Base-by-base conservation (phyloP, 345 rosid genomes). In the Turnera subulata region DNA sequence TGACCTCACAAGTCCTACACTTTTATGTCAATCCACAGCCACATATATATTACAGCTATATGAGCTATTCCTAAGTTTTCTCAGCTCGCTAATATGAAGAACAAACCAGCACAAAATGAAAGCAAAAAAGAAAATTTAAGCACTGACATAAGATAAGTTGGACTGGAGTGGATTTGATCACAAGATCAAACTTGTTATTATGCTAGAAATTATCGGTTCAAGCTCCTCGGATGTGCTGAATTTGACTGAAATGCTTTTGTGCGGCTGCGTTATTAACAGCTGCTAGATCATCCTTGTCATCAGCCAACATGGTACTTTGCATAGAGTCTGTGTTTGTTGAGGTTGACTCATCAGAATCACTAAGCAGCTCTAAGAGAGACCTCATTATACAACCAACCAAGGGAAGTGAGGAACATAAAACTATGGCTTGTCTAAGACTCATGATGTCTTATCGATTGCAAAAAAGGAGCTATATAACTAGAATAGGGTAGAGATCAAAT, bases 231-330 rank as follows among this genome's bases (percentile, higher is more conserved):
- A 67, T 33, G 15, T 58, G 72, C 53, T 66, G 72, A 29, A 54
- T 14, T 46, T 58, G 61, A 33, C 9, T 37, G 54, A 67, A 67
- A 46, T 73, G 73, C 21, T 62, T 58, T 22, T 72, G 65, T 46
- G 76, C 68, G 0, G 44, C 38, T 18, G 26, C 35, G 52, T 53
- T 53, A 18, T 29, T 24, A 1, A 58, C 18, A 13, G 29, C 32
- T 6, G 66, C 53, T 54, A 37, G 46, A 54, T 21, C 47, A 39
- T 26, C 11, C n/a, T 12, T 40, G 16, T 13, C 18, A 12, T 63
- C 55, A 21, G 5, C 25, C 24, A 18, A 2, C 9, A 12, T n/a
- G 2, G 22, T 1, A 23, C n/a, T 11, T 6, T 29, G 24, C 12
- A 18, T 15, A 19, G 52, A 7, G 15, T 15, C 22, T 12, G 48